Conservation (phyloP, 2,329 filamentous ascomycete genomes). For the Coniochaeta sp. region DNA sequence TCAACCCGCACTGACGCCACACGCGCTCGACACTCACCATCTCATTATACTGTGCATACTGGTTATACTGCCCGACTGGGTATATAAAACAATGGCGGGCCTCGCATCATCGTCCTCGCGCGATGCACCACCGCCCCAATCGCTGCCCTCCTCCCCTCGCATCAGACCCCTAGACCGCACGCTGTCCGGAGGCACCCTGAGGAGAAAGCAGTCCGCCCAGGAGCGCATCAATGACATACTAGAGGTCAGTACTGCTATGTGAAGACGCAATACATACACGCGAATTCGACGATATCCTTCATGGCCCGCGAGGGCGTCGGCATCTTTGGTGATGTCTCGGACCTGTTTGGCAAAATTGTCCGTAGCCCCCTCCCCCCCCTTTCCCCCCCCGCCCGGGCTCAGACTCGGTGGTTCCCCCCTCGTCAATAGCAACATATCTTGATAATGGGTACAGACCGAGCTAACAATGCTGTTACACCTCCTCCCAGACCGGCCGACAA, state of each 20-base stretch:
- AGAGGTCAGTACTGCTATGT: conserved; percentile 17
- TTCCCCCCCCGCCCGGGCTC: too few species aligned
- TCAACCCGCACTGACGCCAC: background rate
- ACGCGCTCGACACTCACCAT: background rate
- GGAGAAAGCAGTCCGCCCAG: conserved; percentile 18
- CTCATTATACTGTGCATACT: background rate
- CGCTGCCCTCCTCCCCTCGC: background rate
- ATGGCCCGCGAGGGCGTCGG: conserved; percentile 2
- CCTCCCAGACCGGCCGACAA: conserved; percentile 17
- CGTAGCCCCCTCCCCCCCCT: conserved; percentile 12
- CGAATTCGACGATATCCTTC: background rate
- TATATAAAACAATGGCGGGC: background rate
- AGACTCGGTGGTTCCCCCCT: background rate
- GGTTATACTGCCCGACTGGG: too few species aligned
- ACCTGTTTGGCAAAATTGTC: conserved; percentile 13
- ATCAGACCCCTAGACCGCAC: background rate
- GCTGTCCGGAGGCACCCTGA: background rate
- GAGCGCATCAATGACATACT: conserved; percentile 24
- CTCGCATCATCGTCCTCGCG: background rate
- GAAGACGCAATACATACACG: background rate
- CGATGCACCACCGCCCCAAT: background rate
- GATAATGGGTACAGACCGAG: background rate
- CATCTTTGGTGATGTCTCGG: conserved; percentile 11
- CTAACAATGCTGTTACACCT: background rate
- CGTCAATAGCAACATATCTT: background rate